Conservation (phyloP, 805 yeast genomes). For the Wickerhamomyces tratensis region DNA sequence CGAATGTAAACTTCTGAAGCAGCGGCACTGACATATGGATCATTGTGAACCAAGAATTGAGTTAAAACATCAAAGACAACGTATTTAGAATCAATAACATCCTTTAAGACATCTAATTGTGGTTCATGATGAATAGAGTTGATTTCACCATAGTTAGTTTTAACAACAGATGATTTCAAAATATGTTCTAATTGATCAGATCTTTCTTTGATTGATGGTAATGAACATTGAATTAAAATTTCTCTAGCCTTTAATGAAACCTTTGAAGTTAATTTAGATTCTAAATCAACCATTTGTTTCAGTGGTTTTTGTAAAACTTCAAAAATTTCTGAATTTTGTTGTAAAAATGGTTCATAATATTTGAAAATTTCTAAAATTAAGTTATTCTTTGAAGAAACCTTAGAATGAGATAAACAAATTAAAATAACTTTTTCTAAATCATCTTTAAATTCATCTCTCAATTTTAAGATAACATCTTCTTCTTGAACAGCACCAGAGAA, state of each 20-base stretch:
- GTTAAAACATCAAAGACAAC: constrained; percentile 93
- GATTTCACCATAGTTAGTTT: constrained; percentile 80
- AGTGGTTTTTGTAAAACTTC: constrained; percentile 60
- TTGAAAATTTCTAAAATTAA: constrained; percentile 78
- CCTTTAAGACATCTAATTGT: constrained; percentile 67
- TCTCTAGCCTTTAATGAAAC: constrained; percentile 95
- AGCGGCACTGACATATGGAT: constrained; percentile 86
- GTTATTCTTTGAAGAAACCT: constrained; percentile 89
- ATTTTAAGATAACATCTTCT: constrained; percentile 77
- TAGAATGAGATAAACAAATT: constrained; percentile 78
- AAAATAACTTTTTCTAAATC: constrained; percentile 64
- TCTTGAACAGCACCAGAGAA: constrained; percentile 74
- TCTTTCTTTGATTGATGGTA: constrained; percentile 94
- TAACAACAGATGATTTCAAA: constrained; percentile 82
- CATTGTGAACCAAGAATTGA: constrained; percentile 77
- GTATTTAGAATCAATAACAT: constrained; percentile 92
- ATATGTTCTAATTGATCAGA: constrained; percentile 97
- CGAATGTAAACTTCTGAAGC: constrained; percentile 96
- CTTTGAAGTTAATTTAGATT: constrained; percentile 83
- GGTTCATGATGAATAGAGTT: constrained; percentile 74
- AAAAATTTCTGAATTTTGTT: constrained; percentile 61
- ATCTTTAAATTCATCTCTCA: constrained; percentile 82
- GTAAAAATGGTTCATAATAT: constrained; percentile 72
- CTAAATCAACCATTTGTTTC: constrained; percentile 77
- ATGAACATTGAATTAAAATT: constrained; percentile 89